phyloP scores from a whole-genome alignment of 2,329 filamentous ascomycete genomes.

The Penicillium brasilianum region DNA sequence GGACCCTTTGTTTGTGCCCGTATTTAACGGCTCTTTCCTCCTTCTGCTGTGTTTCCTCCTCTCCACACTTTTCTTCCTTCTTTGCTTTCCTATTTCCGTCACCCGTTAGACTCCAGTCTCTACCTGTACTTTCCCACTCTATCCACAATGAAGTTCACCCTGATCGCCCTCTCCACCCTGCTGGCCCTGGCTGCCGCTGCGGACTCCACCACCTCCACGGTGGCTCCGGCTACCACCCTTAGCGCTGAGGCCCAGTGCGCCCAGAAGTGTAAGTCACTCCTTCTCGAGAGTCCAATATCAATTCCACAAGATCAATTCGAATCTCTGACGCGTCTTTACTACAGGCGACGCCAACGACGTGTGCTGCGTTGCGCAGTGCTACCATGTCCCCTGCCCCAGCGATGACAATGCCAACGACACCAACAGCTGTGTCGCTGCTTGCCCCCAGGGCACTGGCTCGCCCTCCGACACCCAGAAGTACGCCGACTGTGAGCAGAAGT shows the following conservation, averaged over 20 bases:
- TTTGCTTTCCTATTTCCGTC: neutral
- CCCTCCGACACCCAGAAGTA: slow-evolving; percentile 53
- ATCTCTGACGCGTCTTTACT: neutral
- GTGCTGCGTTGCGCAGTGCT: slow-evolving; percentile 59
- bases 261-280: slow-evolving; percentile 40
- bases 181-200: slow-evolving; percentile 53
- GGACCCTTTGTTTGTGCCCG: neutral
- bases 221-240: slow-evolving; percentile 38
- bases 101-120: slow-evolving; percentile 6
- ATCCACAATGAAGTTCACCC: slow-evolving; percentile 48
- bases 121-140: slow-evolving; percentile 3
- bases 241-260: slow-evolving; percentile 44
- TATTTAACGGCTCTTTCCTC: slow-evolving; percentile 7
- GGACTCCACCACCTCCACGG: slow-evolving; percentile 34
- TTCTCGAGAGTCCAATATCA: neutral
- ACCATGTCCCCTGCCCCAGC: slow-evolving; percentile 58
- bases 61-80: neutral
- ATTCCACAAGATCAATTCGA: neutral
- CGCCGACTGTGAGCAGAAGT: slow-evolving; percentile 55
- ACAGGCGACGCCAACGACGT: slow-evolving; percentile 52
- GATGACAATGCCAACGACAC: slow-evolving; percentile 56
- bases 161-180: slow-evolving; percentile 52
- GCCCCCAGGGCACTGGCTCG: slow-evolving; percentile 59
- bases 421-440: slow-evolving; percentile 57
- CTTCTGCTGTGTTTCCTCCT: slow-evolving; percentile 10